phyloP scores from a whole-genome alignment of 2,329 filamentous ascomycete species.

The Kalaharituber pfeilii region DNA sequence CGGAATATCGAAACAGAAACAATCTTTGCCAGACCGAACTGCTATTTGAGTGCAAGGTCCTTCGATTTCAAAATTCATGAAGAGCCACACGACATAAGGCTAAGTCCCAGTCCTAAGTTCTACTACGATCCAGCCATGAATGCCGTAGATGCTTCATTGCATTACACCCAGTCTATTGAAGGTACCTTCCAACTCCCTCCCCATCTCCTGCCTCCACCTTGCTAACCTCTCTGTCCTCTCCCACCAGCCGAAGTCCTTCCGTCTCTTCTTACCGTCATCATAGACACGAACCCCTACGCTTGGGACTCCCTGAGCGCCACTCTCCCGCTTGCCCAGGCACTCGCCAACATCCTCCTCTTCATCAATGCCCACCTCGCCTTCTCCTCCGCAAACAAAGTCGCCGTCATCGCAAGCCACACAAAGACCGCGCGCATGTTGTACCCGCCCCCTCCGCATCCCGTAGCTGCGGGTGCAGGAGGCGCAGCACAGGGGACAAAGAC shows the following conservation, averaged over 20 bases:
- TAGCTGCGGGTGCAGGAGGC: neutral
- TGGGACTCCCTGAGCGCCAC: slow-evolving; percentile 54
- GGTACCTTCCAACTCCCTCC: slow-evolving; percentile 18
- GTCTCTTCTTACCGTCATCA: slow-evolving; percentile 72
- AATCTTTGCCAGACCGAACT: no score
- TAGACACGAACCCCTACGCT: slow-evolving; percentile 92
- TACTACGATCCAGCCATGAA: slow-evolving; percentile 19
- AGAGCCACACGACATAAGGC: neutral
- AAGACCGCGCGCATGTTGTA: slow-evolving; percentile 82
- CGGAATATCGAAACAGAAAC: no score
- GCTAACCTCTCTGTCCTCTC: neutral
- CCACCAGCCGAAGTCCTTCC: slow-evolving; percentile 30
- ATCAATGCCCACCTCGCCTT: slow-evolving; percentile 92
- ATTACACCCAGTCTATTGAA: slow-evolving; percentile 28
- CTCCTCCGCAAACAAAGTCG: slow-evolving; percentile 83
- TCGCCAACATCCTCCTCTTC: slow-evolving; percentile 85
- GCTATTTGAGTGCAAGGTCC: no score
- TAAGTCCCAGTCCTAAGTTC: no score
- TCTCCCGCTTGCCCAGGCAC: slow-evolving; percentile 63
- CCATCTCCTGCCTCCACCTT: slow-evolving; percentile 2
- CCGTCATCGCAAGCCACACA: slow-evolving; percentile 66
- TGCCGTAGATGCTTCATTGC: slow-evolving; percentile 28
- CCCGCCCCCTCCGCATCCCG: slow-evolving; percentile 36
- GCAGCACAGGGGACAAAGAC: neutral
- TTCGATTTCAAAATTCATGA: no score